Evolutionary conservation across 305 asterid species (phyloP).

Genomic region (Solanum chacoense): DNA sequence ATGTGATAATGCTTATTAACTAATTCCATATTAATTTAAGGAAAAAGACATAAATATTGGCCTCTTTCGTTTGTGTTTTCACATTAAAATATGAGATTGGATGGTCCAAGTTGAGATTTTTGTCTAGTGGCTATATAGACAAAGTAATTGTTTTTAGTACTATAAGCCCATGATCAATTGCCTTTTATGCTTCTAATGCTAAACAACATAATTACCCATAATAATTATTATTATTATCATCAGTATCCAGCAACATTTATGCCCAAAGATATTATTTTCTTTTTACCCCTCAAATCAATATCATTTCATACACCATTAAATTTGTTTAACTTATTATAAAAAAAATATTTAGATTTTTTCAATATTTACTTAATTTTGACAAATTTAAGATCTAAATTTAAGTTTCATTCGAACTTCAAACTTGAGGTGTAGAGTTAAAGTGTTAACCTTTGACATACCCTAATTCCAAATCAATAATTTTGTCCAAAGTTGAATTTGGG

Average conservation of each 20-base stretch:
- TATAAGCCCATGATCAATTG: neutral
- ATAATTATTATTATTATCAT: neutral
- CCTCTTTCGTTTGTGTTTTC: neutral
- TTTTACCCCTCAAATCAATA: neutral
- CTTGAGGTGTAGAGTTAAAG: neutral
- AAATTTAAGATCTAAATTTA: neutral
- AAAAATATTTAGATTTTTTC: neutral
- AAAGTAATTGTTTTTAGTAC: neutral
- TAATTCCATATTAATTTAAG: neutral
- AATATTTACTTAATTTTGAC: neutral
- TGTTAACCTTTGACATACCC: neutral
- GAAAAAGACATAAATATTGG: neutral
- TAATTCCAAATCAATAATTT: neutral
- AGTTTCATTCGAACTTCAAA: neutral
- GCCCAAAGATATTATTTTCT: neutral
- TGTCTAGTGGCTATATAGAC: neutral
- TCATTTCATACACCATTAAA: neutral
- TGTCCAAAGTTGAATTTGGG: neutral
- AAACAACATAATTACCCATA: neutral
- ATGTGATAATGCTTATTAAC: neutral
- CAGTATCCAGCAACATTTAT: neutral
- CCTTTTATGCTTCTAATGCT: neutral
- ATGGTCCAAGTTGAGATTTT: neutral
- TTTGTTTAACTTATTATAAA: neutral
- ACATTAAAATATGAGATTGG: neutral